phyloP scores from a whole-genome alignment of 805 yeast species.

The Nakazawaea ishiwadae region DNA sequence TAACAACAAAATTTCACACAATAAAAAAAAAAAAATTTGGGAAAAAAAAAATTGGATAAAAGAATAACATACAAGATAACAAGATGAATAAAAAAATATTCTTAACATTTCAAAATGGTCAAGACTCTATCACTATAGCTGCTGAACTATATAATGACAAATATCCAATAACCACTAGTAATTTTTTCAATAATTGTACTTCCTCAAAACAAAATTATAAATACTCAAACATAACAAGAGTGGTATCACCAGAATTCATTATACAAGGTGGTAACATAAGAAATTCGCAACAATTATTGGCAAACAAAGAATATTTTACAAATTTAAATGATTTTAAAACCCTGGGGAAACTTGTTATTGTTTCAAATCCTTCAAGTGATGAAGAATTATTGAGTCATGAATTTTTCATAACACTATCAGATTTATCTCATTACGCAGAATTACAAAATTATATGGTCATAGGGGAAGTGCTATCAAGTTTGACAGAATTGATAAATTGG shows the following conservation, averaged over 20 bases:
- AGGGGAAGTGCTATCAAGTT: conserved; percentile 19
- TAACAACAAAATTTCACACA: too few species aligned
- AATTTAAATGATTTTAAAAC: too few species aligned
- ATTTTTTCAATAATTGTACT: conserved; percentile 16
- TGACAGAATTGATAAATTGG: conserved; percentile 15
- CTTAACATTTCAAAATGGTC: conserved; percentile 6
- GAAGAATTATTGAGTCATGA: conserved; percentile 15
- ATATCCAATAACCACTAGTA: conserved; percentile 15
- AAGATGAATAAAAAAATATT: conserved; percentile 8
- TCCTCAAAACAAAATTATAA: conserved; percentile 14
- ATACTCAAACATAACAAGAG: conserved; percentile 18
- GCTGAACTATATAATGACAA: conserved; percentile 13
- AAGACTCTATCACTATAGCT: conserved; percentile 9
- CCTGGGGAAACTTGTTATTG: neutral
- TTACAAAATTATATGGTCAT: conserved; percentile 17
- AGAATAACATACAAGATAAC: too few species aligned
- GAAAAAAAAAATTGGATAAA: too few species aligned
- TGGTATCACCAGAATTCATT: conserved; percentile 25
- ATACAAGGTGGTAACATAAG: conserved; percentile 20
- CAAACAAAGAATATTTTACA: conserved; percentile 13
- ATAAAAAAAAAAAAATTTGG: too few species aligned
- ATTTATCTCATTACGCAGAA: conserved; percentile 15
- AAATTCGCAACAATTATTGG: neutral
- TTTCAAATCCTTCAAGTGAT: conserved; percentile 11
- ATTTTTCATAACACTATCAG: conserved; percentile 21